Evolutionary conservation across 1,284 basidiomycete genomes (phyloP).

Genomic region (Boletus semigastroideus): DNA sequence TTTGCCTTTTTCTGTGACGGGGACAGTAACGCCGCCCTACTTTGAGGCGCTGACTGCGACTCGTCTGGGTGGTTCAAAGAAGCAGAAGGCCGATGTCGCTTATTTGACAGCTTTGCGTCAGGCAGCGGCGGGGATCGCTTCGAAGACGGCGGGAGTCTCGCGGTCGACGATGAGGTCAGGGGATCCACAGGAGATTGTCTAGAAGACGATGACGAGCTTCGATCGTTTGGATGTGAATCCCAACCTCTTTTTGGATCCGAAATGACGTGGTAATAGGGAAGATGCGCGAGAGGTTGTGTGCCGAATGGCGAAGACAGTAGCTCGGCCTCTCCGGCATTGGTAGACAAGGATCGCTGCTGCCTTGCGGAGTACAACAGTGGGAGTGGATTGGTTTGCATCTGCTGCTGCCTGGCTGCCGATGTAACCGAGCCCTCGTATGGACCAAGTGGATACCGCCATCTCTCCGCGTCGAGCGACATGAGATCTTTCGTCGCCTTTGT

Average conservation of each 20-base stretch:
- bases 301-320: slow-evolving; percentile 1
- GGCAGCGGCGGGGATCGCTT: slow-evolving; percentile 34
- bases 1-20: slow-evolving; percentile 90
- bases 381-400: slow-evolving; percentile 16
- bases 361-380: slow-evolving; percentile 19
- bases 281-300: not conserved
- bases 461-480: slow-evolving; percentile 35
- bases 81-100: slow-evolving; percentile 33
- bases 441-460: slow-evolving; percentile 27
- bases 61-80: slow-evolving; percentile 17
- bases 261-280: slow-evolving; percentile 20
- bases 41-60: slow-evolving; percentile 11
- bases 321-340: slow-evolving; percentile 4
- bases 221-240: slow-evolving; percentile 15
- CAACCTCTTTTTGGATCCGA: slow-evolving; percentile 12
- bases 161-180: slow-evolving; percentile 13
- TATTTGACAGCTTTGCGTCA: slow-evolving; percentile 32
- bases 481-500: slow-evolving; percentile 65
- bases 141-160: slow-evolving; percentile 9
- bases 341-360: slow-evolving; percentile 13
- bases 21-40: slow-evolving; percentile 49
- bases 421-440: slow-evolving; percentile 13
- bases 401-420: slow-evolving; percentile 15
- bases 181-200: slow-evolving; percentile 29
- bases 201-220: slow-evolving; percentile 29